Conservation (phyloP, 768 basidiomycete species). For the Mycena polygramma region DNA sequence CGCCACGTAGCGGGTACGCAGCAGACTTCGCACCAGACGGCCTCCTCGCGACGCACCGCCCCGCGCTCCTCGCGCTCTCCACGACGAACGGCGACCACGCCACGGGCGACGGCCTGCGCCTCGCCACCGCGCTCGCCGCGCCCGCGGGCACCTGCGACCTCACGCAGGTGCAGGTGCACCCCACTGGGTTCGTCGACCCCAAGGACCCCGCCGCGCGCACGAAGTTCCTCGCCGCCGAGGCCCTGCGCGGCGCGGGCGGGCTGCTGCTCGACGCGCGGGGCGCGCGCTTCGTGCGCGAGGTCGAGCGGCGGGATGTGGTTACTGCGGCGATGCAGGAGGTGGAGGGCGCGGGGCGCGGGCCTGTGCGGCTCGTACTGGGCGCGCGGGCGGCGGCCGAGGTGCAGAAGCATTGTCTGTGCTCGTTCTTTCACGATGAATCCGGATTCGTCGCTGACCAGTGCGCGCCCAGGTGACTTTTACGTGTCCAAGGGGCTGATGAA, state of each 20-base stretch:
- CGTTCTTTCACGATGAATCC: neutral
- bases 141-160: slow-evolving; percentile 40
- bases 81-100: slow-evolving; percentile 46
- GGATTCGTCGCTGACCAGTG: neutral
- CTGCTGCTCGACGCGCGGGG: slow-evolving; percentile 79
- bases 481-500: slow-evolving; percentile 44
- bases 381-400: slow-evolving; percentile 39
- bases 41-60: slow-evolving; percentile 39
- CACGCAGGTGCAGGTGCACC: slow-evolving; percentile 54
- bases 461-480: slow-evolving; percentile 42
- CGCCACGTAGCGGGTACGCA: slow-evolving; percentile 41
- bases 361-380: slow-evolving; percentile 41
- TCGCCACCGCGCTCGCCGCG: slow-evolving; percentile 35
- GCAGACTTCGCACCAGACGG: slow-evolving; percentile 42
- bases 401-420: slow-evolving; percentile 38
- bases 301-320: slow-evolving; percentile 66
- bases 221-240: slow-evolving; percentile 87
- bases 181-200: slow-evolving; percentile 85
- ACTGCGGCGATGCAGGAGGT: slow-evolving; percentile 42
- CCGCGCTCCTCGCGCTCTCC: slow-evolving; percentile 43
- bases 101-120: slow-evolving; percentile 43
- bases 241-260: slow-evolving; percentile 85
- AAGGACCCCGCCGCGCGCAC: slow-evolving; percentile 77
- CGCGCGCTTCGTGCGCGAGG: slow-evolving; percentile 79
- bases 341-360: slow-evolving; percentile 36